phyloP scores from a whole-genome alignment of 768 basidiomycete genomes.

The Tulasnella calospora region DNA sequence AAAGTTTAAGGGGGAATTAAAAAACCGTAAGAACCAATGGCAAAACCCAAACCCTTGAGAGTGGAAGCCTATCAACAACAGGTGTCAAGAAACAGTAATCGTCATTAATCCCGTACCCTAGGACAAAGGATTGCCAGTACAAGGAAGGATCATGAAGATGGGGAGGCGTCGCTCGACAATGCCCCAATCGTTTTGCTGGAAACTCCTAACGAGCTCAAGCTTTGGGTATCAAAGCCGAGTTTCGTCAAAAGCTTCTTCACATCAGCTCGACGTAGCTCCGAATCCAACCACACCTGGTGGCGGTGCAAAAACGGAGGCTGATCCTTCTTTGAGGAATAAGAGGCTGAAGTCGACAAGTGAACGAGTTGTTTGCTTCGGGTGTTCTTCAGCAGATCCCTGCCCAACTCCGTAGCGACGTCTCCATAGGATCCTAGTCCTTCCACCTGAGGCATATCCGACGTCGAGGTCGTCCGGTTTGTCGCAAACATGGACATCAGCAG shows the following conservation, averaged over 20 bases:
- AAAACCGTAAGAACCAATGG: too few relatives aligned
- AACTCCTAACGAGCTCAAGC: not conserved
- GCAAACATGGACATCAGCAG: conserved; percentile 22
- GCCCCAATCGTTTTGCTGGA: not conserved
- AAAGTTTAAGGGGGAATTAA: too few relatives aligned
- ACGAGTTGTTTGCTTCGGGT: not conserved
- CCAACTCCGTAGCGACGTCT: not conserved
- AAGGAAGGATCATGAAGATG: not conserved
- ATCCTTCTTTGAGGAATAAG: not conserved
- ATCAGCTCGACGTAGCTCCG: conserved; percentile 7
- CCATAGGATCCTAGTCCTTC: not conserved
- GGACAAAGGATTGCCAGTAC: not conserved
- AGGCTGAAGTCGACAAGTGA: not conserved
- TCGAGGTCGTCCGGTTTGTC: not conserved
- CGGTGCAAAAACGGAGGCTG: not conserved
- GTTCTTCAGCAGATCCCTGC: not conserved
- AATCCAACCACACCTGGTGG: conserved; percentile 10
- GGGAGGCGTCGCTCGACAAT: not conserved
- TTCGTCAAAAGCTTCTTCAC: conserved; percentile 5
- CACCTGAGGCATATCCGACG: not conserved
- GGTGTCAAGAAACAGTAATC: too few relatives aligned
- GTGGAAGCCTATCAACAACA: too few relatives aligned
- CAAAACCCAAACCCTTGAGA: too few relatives aligned
- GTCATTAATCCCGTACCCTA: not conserved
- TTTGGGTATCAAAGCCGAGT: not conserved